phyloP scores from a whole-genome alignment of 495 filamentous ascomycete species.

The Pyronema omphalodes region DNA sequence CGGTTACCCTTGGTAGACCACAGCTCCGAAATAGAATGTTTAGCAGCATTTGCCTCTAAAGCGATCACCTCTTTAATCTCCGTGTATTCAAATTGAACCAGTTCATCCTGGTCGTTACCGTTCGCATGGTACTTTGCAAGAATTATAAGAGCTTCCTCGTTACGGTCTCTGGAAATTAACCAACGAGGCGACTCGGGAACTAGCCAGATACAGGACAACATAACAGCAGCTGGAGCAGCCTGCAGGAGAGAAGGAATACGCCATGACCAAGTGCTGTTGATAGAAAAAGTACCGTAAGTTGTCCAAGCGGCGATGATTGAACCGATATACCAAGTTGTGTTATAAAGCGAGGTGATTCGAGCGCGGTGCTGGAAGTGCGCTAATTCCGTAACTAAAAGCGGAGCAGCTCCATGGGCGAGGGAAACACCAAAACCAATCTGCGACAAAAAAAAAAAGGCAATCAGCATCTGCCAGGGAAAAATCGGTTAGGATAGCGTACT shows the following conservation, averaged over 20 bases:
- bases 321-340: slow-evolving; percentile 44
- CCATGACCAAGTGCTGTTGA: slow-evolving; percentile 34
- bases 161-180: slow-evolving; percentile 45
- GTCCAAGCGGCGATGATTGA: slow-evolving; percentile 34
- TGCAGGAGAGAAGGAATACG: slow-evolving; percentile 36
- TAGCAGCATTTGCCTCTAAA: slow-evolving; percentile 30
- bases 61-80: slow-evolving; percentile 41
- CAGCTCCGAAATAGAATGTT: slow-evolving; percentile 15
- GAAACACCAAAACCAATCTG: slow-evolving; percentile 40
- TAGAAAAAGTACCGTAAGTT: slow-evolving; percentile 34
- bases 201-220: slow-evolving; percentile 37
- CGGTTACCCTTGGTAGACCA: slow-evolving; percentile 21
- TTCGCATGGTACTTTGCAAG: slow-evolving; percentile 41
- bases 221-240: slow-evolving; percentile 32
- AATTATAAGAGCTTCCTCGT: slow-evolving; percentile 41
- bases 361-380: slow-evolving; percentile 49
- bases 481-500: not conserved
- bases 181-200: slow-evolving; percentile 45
- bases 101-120: slow-evolving; percentile 35
- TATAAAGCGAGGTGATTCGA: slow-evolving; percentile 46
- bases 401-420: slow-evolving; percentile 41
- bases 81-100: slow-evolving; percentile 41
- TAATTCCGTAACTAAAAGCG: slow-evolving; percentile 46
- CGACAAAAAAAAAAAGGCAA: slow-evolving; percentile 15
- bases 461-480: slow-evolving; percentile 7